A percentile compares a stretch with the other conserved stretches of the same genome.
These are phyloP conservation scores for Umbelopsis sp. DNA, from an alignment of 192 early-diverging fungal genomes.

Conservation along the genomic window DNA sequence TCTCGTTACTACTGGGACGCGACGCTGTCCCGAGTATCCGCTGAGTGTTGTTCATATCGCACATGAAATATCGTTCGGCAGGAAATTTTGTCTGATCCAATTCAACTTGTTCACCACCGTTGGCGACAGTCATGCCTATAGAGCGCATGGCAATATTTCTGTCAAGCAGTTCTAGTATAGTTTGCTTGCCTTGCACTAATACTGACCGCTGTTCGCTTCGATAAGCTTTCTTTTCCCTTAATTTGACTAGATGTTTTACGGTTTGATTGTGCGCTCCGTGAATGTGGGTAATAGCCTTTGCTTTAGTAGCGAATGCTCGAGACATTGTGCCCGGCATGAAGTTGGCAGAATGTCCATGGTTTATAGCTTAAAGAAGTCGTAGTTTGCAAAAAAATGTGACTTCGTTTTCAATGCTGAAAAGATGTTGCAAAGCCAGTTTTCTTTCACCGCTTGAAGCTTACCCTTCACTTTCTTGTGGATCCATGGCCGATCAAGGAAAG, in stretches of 20 bases:
- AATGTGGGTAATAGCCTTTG: conserved; percentile 5
- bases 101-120: conserved; percentile 19
- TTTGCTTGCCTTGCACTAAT: conserved; percentile 39
- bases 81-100: conserved; percentile 28
- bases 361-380: too few species aligned
- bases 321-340: background rate
- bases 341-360: background rate
- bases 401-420: background rate
- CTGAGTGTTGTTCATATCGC: conserved; percentile 40
- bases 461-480: background rate
- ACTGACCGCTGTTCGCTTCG: conserved; percentile 24
- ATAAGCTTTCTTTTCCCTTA: conserved; percentile 38
- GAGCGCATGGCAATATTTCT: conserved; percentile 21
- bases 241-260: conserved; percentile 33
- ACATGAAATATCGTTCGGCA: conserved; percentile 46
- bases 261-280: conserved; percentile 26
- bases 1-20: conserved; percentile 37
- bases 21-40: conserved; percentile 53
- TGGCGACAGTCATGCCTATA: conserved; percentile 29
- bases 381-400: background rate
- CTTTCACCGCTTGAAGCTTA: background rate
- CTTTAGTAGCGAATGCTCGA: background rate
- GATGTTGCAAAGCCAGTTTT: too few species aligned
- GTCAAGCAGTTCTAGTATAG: conserved; percentile 29
- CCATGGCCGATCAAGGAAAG: conserved; percentile 18